Evolutionary conservation across 345 rosid species (phyloP).

Genomic region (Turritis glabra): DNA sequence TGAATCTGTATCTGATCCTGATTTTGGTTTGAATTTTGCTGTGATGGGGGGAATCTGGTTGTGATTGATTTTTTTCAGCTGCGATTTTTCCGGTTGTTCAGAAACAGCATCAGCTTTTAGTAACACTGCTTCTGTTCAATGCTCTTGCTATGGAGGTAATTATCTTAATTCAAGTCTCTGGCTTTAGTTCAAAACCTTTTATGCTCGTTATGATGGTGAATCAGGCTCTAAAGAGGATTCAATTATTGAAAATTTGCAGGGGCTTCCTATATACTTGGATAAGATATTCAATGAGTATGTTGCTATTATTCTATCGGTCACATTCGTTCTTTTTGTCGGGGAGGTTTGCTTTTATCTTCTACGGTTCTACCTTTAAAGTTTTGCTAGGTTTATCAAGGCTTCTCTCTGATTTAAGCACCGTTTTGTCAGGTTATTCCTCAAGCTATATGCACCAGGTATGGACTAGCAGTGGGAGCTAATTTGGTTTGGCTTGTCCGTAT

Average conservation of each 20-base stretch:
- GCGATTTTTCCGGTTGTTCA: slow-evolving; percentile 84
- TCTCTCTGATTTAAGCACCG: neutral
- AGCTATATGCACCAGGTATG: slow-evolving; percentile 88
- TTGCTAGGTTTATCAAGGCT: neutral
- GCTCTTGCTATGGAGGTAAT: slow-evolving; percentile 92
- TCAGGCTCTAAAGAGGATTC: neutral
- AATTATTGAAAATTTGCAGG: slow-evolving; percentile 50
- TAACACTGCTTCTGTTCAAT: slow-evolving; percentile 87
- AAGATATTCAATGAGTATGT: slow-evolving; percentile 89
- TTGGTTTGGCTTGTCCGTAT: slow-evolving; percentile 79
- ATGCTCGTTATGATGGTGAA: neutral
- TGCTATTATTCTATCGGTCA: slow-evolving; percentile 88
- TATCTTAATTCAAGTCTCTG: neutral
- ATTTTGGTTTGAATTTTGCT: neutral
- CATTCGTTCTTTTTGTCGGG: slow-evolving; percentile 85
- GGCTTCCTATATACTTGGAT: slow-evolving; percentile 90
- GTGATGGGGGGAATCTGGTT: neutral
- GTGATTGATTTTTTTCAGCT: slow-evolving; percentile 43
- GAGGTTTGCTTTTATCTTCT: slow-evolving; percentile 53
- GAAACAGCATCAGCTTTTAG: slow-evolving; percentile 95
- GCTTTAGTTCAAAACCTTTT: neutral
- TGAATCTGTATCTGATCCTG: neutral
- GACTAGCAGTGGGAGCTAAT: slow-evolving; percentile 90
- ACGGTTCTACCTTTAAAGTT: slow-evolving; percentile 4
- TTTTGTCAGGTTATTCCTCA: slow-evolving; percentile 83